Percentiles rank a stretch among this genome's conserved stretches.
Conservation (phyloP, 495 filamentous ascomycete genomes). For the Glonium stellatum region DNA sequence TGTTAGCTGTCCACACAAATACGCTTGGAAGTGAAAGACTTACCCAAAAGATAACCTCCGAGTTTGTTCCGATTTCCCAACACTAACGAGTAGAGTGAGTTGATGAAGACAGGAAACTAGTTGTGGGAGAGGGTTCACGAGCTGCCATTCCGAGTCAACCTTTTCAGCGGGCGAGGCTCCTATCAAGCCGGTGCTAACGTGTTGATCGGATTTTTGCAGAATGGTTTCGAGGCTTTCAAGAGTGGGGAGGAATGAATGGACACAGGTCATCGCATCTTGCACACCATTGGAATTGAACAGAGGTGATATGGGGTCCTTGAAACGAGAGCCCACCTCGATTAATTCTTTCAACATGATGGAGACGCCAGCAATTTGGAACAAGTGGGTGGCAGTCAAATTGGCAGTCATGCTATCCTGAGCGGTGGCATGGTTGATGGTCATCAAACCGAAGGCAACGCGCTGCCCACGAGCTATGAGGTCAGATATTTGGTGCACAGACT, state of each 20-base stretch:
- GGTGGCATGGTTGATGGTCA: slow-evolving; percentile 1
- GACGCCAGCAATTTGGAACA: not conserved
- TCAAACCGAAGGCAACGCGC: not conserved
- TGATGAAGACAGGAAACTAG: not conserved
- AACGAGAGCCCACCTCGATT: not conserved
- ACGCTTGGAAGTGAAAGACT: not conserved
- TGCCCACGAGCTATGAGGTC: not conserved
- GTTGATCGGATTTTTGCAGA: not conserved
- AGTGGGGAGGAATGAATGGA: not conserved
- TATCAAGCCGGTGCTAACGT: not conserved
- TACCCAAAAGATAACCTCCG: not conserved
- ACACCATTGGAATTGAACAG: not conserved
- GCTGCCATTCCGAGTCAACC: not conserved
- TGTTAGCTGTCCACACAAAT: too few species aligned
- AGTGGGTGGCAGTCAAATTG: not conserved
- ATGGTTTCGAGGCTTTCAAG: not conserved
- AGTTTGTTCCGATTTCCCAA: not conserved
- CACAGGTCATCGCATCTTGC: not conserved
- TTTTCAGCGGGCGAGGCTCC: not conserved
- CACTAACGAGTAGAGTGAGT: not conserved
- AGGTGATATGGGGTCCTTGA: not conserved
- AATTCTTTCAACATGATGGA: not conserved
- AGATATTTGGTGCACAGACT: not conserved
- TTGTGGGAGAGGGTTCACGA: not conserved
- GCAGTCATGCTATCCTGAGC: not conserved